Evolutionary conservation across 352 stramenopile species (phyloP).

Genomic region (Globisporangium abappressorium): DNA sequence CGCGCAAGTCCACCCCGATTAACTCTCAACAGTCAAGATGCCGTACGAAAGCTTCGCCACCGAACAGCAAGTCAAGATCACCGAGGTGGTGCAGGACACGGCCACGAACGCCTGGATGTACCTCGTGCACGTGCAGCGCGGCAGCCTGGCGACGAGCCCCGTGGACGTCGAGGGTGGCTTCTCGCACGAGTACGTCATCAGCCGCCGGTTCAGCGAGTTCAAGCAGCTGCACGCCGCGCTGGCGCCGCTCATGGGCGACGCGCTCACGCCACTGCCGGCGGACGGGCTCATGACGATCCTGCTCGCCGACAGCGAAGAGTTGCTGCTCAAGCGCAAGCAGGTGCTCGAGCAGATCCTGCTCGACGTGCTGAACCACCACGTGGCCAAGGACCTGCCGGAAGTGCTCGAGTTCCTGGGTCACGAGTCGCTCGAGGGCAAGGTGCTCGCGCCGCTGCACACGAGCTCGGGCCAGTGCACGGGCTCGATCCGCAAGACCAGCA

Average conservation of each 20-base stretch:
- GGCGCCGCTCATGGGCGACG: slow-evolving; percentile 52
- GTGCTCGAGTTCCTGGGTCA: slow-evolving; percentile 65
- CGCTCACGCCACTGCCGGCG: slow-evolving; percentile 55
- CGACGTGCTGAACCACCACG: slow-evolving; percentile 53
- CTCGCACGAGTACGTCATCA: slow-evolving; percentile 64
- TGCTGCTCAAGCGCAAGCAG: slow-evolving; percentile 60
- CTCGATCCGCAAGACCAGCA: slow-evolving; percentile 74
- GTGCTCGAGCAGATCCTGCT: slow-evolving; percentile 52
- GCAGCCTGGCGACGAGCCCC: slow-evolving; percentile 24
- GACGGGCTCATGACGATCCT: slow-evolving; percentile 75
- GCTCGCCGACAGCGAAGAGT: slow-evolving; percentile 63
- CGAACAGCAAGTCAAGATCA: slow-evolving; percentile 61
- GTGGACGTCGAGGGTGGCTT: slow-evolving; percentile 34
- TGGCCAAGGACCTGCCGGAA: slow-evolving; percentile 62
- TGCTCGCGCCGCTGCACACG: slow-evolving; percentile 41
- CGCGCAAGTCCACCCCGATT: not conserved
- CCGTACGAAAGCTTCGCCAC: slow-evolving; percentile 79
- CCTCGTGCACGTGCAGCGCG: slow-evolving; percentile 60
- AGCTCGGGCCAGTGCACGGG: slow-evolving; percentile 47
- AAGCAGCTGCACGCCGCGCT: slow-evolving; percentile 66
- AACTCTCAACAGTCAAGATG: slow-evolving; percentile 28
- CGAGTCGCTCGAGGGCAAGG: slow-evolving; percentile 45
- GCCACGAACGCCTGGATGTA: slow-evolving; percentile 69
- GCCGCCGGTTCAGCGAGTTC: slow-evolving; percentile 71
- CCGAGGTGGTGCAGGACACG: slow-evolving; percentile 64